Base-by-base conservation (phyloP, 768 basidiomycete species). In the Collybiopsis confluens region DNA sequence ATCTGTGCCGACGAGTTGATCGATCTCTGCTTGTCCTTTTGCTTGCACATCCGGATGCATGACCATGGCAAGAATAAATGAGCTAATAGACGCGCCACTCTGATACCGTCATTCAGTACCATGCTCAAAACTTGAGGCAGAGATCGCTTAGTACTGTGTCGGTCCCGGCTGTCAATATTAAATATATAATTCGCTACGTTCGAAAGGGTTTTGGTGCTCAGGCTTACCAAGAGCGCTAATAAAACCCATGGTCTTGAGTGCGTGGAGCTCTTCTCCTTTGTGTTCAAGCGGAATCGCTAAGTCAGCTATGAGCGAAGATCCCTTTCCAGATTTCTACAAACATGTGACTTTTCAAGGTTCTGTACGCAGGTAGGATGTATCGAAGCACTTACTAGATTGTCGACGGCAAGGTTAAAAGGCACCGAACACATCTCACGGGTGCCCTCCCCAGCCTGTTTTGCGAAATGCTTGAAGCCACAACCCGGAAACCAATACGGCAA, bases 401-500 rank as follows among this genome's bases (percentile, higher is more conserved):
- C 16, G 20, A 48, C 26, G 35, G 47, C 47, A 11, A 11, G 20
- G 21, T 48, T 23, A 21, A 48, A 48, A 13, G 47, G 47, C 13
- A 48, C 13, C 20, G n/a, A 20, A 15, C 37, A 15, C 9, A 48
- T 20, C n/a, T 15, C 20, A 11, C 30, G 11, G 11, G 8, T 10
- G 10, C n/a, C 47, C 30, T 33, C 6, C 30, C 5, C 5, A 13
- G 6, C 35, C 23, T 37, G 11, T 23, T 11, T 24, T 23, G 47
- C 33, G 10, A 48, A 13, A 4, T 8, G 18, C 23, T 48, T 20
- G 13, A 48, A 48, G 20, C 6, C 10, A 48, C 30, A 48, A 35
- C 47, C 47, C 35, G 47, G 47, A 33, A 48, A 35, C 47, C 47
- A 48, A 23, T 30, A 48, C n/a, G 47, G 47, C 30, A 48, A 13